These are phyloP conservation scores for Parathielavia hyrcaniae DNA, from an alignment of 495 filamentous ascomycete species.

Conservation along the genomic window DNA sequence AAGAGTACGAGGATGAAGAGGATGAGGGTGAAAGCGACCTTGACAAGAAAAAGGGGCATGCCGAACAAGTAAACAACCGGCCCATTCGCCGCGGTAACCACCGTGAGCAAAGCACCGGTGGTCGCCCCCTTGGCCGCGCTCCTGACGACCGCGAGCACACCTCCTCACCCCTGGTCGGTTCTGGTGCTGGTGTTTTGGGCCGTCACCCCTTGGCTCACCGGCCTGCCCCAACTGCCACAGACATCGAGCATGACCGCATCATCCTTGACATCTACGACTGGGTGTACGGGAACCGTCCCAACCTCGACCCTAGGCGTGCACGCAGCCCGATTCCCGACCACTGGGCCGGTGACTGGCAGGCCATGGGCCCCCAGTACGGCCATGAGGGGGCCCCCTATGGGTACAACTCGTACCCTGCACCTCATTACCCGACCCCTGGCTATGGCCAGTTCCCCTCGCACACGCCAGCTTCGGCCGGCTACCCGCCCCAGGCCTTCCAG, in stretches of 20 bases:
- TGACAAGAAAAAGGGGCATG: neutral
- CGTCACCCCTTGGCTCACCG: neutral
- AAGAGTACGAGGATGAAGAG: neutral
- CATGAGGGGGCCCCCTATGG: neutral
- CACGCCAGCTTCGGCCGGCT: neutral
- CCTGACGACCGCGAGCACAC: neutral
- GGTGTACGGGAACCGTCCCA: slow-evolving; percentile 2
- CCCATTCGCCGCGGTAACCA: neutral
- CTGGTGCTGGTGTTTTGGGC: too few species aligned
- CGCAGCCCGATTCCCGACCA: slow-evolving; percentile 9
- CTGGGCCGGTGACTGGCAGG: neutral
- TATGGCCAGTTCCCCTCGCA: neutral
- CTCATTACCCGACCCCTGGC: neutral
- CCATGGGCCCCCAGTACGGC: neutral
- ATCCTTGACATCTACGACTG: slow-evolving; percentile 2
- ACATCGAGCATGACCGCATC: neutral
- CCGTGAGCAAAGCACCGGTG: neutral
- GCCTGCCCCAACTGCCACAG: neutral
- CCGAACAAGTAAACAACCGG: neutral
- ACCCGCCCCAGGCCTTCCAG: slow-evolving; percentile 4
- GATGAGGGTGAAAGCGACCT: neutral
- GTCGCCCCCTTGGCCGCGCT: neutral
- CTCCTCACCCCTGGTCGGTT: neutral
- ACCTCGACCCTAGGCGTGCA: neutral
- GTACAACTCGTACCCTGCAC: neutral